Evolutionary conservation across 176 grass and related monocot species (phyloP), one percentile per base, ranked within the genome.

Genomic region (Oryza meyeriana): DNA sequence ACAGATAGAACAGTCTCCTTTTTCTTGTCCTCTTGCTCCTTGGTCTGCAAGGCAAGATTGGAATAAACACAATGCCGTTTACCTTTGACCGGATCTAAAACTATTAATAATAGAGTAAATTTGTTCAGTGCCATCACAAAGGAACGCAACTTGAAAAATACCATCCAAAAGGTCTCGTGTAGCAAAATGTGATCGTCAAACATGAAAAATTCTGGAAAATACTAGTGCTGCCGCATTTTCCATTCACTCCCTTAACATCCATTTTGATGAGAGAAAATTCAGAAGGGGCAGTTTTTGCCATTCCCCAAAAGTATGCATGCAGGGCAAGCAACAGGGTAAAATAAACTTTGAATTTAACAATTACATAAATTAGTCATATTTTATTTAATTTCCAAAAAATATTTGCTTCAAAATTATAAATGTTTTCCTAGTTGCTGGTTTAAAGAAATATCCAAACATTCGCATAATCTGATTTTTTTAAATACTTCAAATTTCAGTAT

Each of bases 11-110:
- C 72, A 77, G 80, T 73, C 25, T 90, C 85, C 4, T 93, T 98
- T 81, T 98, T 95, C 82, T 88, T 93, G 82, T 94, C 88, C 65
- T 88, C 84, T 90, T 93, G 74, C 63, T 89, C 82, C 44, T 72
- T 76, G 79, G 84, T 90, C 96, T 98, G 82, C 52, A 88, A 48
- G 9, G 82, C 52, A 88, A 48, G 9, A 66, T 61, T 4, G 68
- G 68, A 88, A 88, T 33, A 50, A 77, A 48, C 31, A 58, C 36
- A 74, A 64, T 48, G 34, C 0, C 59, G 48, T 76, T 36, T 64
- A 67, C 34, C 71, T 76, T 88, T 76, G 35, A 24, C 33, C 75
- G 20, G 45, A 40, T 38, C 26, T 42, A 80, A 57, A 68, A 82
- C 24, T 42, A 83, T 57, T 80, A 9, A 81, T 31, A 77, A 22